These are phyloP conservation scores for Ophiocordyceps unilateralis DNA, from an alignment of 2,329 filamentous ascomycete species.

Conservation along the genomic window DNA sequence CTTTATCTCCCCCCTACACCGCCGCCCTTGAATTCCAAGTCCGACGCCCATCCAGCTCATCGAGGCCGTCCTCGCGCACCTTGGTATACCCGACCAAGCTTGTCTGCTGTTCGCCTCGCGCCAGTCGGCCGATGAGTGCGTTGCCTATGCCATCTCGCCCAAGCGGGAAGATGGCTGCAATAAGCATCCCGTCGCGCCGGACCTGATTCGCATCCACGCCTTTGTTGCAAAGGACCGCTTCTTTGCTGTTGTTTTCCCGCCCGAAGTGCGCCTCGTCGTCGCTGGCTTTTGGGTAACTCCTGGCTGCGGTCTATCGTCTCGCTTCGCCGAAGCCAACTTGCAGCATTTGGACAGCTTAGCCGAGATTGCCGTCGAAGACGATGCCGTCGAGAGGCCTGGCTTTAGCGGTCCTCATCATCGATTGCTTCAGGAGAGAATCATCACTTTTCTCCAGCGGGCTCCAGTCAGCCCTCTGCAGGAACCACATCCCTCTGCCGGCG, in stretches of 20 bases:
- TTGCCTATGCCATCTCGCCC: constrained; percentile 1
- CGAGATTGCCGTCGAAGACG: neutral
- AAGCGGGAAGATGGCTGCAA: constrained; percentile 1
- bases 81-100: neutral
- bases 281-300: constrained; percentile 21
- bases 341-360: constrained; percentile 10
- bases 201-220: neutral
- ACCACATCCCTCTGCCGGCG: constrained; percentile 13
- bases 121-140: constrained; percentile 2
- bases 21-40: too few species aligned
- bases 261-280: constrained; percentile 12
- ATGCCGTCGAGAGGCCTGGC: neutral
- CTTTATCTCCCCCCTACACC: neutral
- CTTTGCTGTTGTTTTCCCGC: constrained; percentile 14
- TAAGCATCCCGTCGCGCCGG: constrained; percentile 1
- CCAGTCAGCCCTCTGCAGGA: constrained; percentile 2
- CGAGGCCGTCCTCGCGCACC: neutral
- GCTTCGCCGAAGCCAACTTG: constrained; percentile 19
- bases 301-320: constrained; percentile 19
- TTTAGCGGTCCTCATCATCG: neutral
- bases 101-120: constrained; percentile 2
- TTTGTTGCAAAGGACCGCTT: constrained; percentile 2
- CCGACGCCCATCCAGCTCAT: neutral
- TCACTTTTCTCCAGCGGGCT: neutral
- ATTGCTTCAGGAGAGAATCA: neutral